Evolutionary conservation across 345 rosid species (phyloP), one percentile per base, ranked within the genome.

Genomic region (Adansonia digitata): DNA sequence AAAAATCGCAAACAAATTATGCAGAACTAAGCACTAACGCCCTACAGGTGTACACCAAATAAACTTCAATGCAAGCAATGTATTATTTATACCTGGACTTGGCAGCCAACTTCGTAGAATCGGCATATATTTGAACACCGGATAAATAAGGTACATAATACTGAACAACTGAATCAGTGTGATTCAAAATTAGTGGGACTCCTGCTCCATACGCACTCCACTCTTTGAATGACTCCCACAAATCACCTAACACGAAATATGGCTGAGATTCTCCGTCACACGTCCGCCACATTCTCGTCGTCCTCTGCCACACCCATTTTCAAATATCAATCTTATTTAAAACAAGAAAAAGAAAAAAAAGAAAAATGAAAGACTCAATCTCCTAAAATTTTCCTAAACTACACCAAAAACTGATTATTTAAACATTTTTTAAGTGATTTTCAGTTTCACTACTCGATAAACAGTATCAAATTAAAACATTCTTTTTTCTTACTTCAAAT

Each of bases 151-250:
- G 94, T 15, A 88, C 92, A n/a, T 91, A 91, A 63, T 91, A 91
- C 79, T 91, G 94, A 43, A 87, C 74, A 17, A 90, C 97, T 29
- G 62, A 83, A 79, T 91, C 91, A 18, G 69, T 79, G 73, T 77
- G 82, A 57, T 85, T 81, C 79, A 91, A 78, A 62, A 84, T 27
- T 13, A 91, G 85, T 15, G 94, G 97, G 75, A 91, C 90, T 43
- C 97, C 97, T 15, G 85, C 86, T n/a, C 97, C 97, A 77, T 90
- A 90, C 3, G 92, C 97, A 84, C 94, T 91, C 89, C 94, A 90
- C 84, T 91, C 97, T 40, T 82, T 81, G 39, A 91, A 91, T 3
- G 94, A 87, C 71, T 91, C 94, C 97, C 97, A 91, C 13, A 91
- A 77, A 90, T 91, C 92, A 1, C 86, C 94, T 49, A 91, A 85